Conservation (phyloP, 306 rosid species). For the Sechiopsis laciniata region DNA sequence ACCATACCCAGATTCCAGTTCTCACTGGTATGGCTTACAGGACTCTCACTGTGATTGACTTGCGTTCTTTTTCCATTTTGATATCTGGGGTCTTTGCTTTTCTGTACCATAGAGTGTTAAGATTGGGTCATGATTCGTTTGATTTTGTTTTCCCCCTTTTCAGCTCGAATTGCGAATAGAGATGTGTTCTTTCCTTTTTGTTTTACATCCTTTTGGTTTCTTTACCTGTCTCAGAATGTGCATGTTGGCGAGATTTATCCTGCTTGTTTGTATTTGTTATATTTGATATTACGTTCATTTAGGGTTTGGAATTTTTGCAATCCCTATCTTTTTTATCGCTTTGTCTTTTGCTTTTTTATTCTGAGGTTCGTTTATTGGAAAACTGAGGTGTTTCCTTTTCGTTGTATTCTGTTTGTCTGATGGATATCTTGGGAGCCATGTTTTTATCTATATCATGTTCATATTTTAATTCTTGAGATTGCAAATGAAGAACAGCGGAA, state of each 20-base stretch:
- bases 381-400: not conserved
- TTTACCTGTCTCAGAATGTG: not conserved
- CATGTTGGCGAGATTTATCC: not conserved
- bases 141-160: not conserved
- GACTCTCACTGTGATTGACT: not conserved
- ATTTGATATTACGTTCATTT: not conserved
- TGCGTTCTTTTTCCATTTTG: not conserved
- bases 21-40: not conserved
- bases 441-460: not conserved
- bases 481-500: too few species aligned
- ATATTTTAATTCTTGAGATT: not conserved
- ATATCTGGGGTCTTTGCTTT: not conserved
- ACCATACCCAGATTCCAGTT: not conserved
- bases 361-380: conserved; percentile 11
- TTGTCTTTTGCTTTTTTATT: not conserved
- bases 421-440: not conserved
- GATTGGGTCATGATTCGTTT: not conserved
- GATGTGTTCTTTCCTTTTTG: not conserved
- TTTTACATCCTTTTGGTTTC: not conserved
- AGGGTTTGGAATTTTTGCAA: not conserved
- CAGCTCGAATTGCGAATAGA: not conserved
- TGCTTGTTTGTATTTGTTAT: not conserved
- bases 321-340: not conserved
- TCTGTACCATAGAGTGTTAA: not conserved
- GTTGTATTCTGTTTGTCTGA: not conserved